These are phyloP conservation scores for Grammothele lineata DNA, from an alignment of 768 basidiomycete genomes.

Conservation along the genomic window DNA sequence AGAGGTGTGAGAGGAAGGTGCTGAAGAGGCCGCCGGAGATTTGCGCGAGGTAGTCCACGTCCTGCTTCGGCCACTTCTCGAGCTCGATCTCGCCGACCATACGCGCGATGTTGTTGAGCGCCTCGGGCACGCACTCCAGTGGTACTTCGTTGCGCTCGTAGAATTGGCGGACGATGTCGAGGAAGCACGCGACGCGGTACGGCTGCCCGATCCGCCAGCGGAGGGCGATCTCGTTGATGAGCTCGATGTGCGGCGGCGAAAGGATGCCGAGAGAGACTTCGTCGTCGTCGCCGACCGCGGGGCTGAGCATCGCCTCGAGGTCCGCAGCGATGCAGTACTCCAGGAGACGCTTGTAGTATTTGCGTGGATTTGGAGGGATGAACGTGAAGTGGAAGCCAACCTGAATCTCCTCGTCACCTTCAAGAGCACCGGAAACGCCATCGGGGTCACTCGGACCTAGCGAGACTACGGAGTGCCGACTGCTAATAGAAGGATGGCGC, in stretches of 20 bases:
- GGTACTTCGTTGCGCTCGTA: constrained; percentile 91
- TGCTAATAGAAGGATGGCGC: constrained; percentile 62
- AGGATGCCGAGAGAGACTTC: constrained; percentile 94
- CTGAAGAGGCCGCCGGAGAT: constrained; percentile 77
- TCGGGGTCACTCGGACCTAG: constrained; percentile 30
- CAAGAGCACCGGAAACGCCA: constrained; percentile 35
- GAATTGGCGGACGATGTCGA: constrained; percentile 81
- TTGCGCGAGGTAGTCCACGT: constrained; percentile 75
- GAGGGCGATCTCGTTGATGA: constrained; percentile 84
- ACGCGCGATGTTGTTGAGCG: constrained; percentile 67
- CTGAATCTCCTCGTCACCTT: constrained; percentile 65
- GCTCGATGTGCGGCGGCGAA: constrained; percentile 69
- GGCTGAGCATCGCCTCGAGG: constrained; percentile 84
- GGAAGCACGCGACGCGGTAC: constrained; percentile 74
- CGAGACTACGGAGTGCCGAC: constrained; percentile 51
- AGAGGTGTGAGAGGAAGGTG: constrained; percentile 79
- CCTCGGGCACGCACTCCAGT: constrained; percentile 92
- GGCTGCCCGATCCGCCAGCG: constrained; percentile 86
- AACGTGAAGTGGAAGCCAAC: constrained; percentile 81
- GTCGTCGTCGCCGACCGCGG: constrained; percentile 90
- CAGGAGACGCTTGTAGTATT: constrained; percentile 80
- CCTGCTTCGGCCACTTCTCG: constrained; percentile 73
- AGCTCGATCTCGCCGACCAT: constrained; percentile 66
- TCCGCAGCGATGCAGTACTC: constrained; percentile 81
- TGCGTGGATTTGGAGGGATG: constrained; percentile 85